These are phyloP conservation scores for Aureobasidium sp. DNA, from an alignment of 2,329 filamentous ascomycete species.

Conservation along the genomic window DNA sequence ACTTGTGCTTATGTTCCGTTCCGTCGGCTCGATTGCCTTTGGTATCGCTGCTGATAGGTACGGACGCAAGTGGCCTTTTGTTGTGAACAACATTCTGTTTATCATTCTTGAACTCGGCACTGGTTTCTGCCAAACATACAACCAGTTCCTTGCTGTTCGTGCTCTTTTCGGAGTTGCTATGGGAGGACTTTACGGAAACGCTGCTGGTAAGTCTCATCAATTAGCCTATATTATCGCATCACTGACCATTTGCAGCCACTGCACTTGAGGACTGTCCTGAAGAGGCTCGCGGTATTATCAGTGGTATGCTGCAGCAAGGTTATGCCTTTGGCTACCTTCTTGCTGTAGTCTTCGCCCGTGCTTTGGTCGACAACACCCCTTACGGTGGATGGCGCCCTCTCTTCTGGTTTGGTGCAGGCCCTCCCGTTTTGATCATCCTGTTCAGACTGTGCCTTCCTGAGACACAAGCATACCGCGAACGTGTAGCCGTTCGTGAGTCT, in stretches of 20 bases:
- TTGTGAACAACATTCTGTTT: slow-evolving; percentile 28
- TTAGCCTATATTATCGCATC: no score
- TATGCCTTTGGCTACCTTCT: slow-evolving; percentile 49
- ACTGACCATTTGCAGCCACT: slow-evolving; percentile 18
- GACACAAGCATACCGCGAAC: slow-evolving; percentile 60
- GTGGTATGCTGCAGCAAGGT: slow-evolving; percentile 29
- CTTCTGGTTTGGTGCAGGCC: slow-evolving; percentile 80
- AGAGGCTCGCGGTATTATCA: slow-evolving; percentile 31
- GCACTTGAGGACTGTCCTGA: slow-evolving; percentile 31
- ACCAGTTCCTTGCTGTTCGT: slow-evolving; percentile 29
- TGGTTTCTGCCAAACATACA: slow-evolving; percentile 28
- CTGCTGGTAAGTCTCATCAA: slow-evolving; percentile 15
- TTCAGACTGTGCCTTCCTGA: slow-evolving; percentile 69
- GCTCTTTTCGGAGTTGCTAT: slow-evolving; percentile 31
- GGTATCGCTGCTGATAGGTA: slow-evolving; percentile 23
- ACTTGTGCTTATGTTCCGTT: slow-evolving; percentile 32
- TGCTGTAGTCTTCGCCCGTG: slow-evolving; percentile 48
- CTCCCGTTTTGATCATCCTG: slow-evolving; percentile 67
- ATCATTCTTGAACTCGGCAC: slow-evolving; percentile 30
- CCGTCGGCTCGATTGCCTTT: slow-evolving; percentile 24
- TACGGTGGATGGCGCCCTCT: slow-evolving; percentile 67
- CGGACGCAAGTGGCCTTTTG: slow-evolving; percentile 28
- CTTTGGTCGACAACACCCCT: slow-evolving; percentile 61
- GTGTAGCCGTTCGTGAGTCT: slow-evolving; percentile 49
- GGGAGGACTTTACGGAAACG: slow-evolving; percentile 26